Evolutionary conservation across 495 filamentous ascomycete genomes (phyloP), one percentile per base, ranked within the genome.

Genomic region (Bathelium albidoporum): DNA sequence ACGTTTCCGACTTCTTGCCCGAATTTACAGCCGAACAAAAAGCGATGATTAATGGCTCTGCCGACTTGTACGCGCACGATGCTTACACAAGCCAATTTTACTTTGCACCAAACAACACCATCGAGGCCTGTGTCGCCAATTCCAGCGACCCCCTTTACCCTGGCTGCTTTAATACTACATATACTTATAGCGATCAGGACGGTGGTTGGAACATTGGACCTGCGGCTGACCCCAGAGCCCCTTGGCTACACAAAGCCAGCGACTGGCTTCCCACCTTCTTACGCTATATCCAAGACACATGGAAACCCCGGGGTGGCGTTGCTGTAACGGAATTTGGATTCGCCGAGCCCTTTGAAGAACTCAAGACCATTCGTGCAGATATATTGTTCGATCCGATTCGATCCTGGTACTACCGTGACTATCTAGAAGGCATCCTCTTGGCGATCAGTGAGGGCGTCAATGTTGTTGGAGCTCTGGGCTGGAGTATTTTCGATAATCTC

Each of bases 401-500:
- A 2, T 68, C 59, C 29, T 45, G 43, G 11, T 74, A 74, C 63
- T 74, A 72, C 62, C 49, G 62, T 32, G 70, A 71, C 62, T 74
- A 74, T 59, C 65, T 71, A 43, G 18, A 64, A 22, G 72, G 63
- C 20, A 66, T 74, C 26, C 65, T 74, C 4, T 71, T 74, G 2
- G 72, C 70, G n/a, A 12, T 74, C 18, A 63, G 60, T 53, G 72
- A 74, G 61, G 71, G 71, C 18, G 71, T 73, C 5, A 69, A 72
- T 60, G 69, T 73, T 9, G 67, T 72, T 14, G 72, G 72, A 0
- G 66, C 63, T 31, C 52, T 74, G 59, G 72, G 64, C 18, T 69
- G 69, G 69, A 69, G 66, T 41, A 71, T 73, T n/a, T 69, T 70
- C 31, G 72, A 74, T 55, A 74, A 74, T 44, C 62, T 74, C 32